Evolutionary conservation across 1,284 basidiomycete genomes (phyloP), one percentile per base, ranked within the genome.

Genomic region (Leccinum pachyderme): DNA sequence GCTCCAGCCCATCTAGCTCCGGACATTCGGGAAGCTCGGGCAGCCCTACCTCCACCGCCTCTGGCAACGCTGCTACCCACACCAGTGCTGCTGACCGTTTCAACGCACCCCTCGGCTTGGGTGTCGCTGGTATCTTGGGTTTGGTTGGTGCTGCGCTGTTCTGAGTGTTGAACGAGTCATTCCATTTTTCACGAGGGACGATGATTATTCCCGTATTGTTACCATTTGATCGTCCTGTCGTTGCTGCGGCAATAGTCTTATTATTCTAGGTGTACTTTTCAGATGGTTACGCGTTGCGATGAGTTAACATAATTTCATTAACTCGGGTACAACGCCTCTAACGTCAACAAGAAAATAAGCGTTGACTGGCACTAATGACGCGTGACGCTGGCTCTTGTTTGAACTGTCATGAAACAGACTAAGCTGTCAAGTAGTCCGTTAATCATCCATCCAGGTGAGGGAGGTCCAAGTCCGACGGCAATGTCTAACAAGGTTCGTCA

Each of bases 91-190:
- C 72, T 13, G 63, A 55, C n/a, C 67, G 65, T 56, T 59, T 70
- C 15, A 45, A 67, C 37, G 58, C 68, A 24, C 65, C 64, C 28
- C 60, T 72, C 24, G 61, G 72, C 1, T 67, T 75, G 58, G 75
- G 77, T 33, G 60, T 81, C 43, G 78, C 77, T 41, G 75, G 73
- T 50, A 27, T 79, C 43, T 67, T 82, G 67, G 79, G 80, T 49
- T 62, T 81, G 43, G 62, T 81, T 56, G 81, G 81, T 39, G 76
- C 77, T 52, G 74, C 71, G 28, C 69, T 81, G 28, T 71, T 81
- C 55, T 81, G 67, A 75, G 59, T 51, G 32, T 37, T 2, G 31
- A 41, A 41, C 39, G 39, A 41, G 18, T 41, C 11, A 41, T 41
- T 41, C 4, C 18, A 12, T 41, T 27, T 15, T 24, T 15, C 43